Conservation (phyloP, 345 rosid genomes). For the Brassica napus region DNA sequence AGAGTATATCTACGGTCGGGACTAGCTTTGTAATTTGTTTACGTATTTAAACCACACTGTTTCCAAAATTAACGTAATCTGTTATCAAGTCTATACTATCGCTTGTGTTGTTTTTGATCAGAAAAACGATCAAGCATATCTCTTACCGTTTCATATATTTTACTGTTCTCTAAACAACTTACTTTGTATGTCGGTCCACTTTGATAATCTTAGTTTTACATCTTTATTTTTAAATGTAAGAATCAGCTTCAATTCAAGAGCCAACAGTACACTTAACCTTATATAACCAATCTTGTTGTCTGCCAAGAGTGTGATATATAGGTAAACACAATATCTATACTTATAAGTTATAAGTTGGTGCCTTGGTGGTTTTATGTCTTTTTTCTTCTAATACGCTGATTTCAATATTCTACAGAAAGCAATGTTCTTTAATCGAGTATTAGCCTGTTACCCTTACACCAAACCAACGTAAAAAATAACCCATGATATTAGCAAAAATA, state of each 20-base stretch:
- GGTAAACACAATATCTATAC: background rate
- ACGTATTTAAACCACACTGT: too few species aligned
- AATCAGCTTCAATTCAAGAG: background rate
- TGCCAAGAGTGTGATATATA: slow-evolving; percentile 11
- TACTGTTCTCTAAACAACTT: background rate
- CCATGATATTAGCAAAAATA: too few species aligned
- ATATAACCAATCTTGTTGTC: background rate
- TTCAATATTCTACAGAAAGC: background rate
- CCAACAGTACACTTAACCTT: background rate
- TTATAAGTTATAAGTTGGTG: background rate
- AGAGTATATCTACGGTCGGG: background rate
- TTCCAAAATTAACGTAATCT: background rate
- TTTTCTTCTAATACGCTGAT: background rate
- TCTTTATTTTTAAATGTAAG: background rate
- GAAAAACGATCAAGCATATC: background rate
- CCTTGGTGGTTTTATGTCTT: background rate
- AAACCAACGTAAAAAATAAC: background rate
- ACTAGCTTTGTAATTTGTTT: background rate
- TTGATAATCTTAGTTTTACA: background rate
- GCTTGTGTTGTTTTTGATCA: background rate
- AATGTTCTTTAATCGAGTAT: background rate
- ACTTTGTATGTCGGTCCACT: background rate
- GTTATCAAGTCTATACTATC: background rate
- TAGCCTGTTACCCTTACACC: background rate
- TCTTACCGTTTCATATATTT: background rate